Evolutionary conservation across 2,329 filamentous ascomycete species (phyloP).

Genomic region (Exophiala xenobiotica): DNA sequence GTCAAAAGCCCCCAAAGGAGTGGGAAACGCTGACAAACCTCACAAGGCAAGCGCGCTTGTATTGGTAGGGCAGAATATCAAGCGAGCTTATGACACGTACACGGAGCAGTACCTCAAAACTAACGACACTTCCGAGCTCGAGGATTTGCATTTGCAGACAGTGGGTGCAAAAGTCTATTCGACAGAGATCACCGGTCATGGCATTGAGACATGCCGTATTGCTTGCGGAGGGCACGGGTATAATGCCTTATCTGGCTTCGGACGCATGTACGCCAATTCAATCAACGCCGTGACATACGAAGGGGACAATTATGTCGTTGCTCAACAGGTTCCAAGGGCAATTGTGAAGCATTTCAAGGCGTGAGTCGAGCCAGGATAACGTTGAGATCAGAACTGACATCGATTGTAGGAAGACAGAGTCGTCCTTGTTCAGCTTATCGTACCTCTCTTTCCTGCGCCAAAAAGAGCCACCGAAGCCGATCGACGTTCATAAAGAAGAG

Average conservation of each 20-base stretch:
- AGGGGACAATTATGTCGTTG: conserved; percentile 44
- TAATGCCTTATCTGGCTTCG: conserved; percentile 18
- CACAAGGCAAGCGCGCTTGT: conserved; percentile 23
- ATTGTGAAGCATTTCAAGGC: conserved; percentile 30
- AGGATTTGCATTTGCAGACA: conserved; percentile 31
- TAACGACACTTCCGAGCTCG: conserved; percentile 27
- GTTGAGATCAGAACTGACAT: background rate
- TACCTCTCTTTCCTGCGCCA: conserved; percentile 26
- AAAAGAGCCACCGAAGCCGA: background rate
- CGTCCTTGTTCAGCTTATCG: conserved; percentile 25
- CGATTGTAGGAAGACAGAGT: conserved; percentile 21
- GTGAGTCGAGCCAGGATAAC: background rate
- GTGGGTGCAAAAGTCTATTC: conserved; percentile 30
- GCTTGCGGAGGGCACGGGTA: conserved; percentile 27
- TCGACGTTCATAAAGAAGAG: background rate
- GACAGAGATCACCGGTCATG: conserved; percentile 26
- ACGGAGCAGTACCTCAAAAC: conserved; percentile 25
- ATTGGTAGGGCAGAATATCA: conserved; percentile 29
- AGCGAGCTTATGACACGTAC: conserved; percentile 28
- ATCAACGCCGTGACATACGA: conserved; percentile 35
- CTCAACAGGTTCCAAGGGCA: conserved; percentile 37
- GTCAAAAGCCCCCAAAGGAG: background rate
- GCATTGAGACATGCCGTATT: conserved; percentile 29
- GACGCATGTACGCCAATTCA: conserved; percentile 22
- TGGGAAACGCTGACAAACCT: background rate